Evolutionary conservation across 192 early-diverging fungal species (phyloP), one percentile per base, ranked within the genome.

Genomic region (Backusella morwellensis): DNA sequence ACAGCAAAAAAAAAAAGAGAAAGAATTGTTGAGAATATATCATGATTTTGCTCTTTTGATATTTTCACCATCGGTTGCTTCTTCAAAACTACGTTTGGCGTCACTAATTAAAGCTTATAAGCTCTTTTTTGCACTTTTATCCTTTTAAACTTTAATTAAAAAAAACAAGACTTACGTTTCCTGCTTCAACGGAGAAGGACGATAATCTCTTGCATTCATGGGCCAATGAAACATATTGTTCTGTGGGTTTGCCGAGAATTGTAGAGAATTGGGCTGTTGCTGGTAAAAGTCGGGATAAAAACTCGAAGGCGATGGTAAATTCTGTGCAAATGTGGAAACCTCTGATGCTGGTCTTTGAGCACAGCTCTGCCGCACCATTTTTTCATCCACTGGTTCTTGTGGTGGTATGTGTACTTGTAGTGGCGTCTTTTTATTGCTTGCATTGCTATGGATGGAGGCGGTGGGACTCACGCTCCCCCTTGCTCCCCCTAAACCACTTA

Each of bases 241-340:
- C 0, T 92, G 93, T 6, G 92, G 6, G 19, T 50, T 95, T 32
- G 89, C 85, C 41, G 88, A 88, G 85, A 93, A 95, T 41, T 92
- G 91, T 54, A 95, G 84, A 6, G 92, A 92, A 77, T 92, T 93
- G 15, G 52, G 23, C 26, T 29, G 56, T 23, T 59, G 54, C 70
- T 93, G 90, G 73, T 92, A 93, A 59, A 93, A 90, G 36, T 92
- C 88, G 1, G 92, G 89, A 77, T 93, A 93, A 81, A 93, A 93
- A 0, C 89, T 87, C 4, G 91, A 92, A 15, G 93, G 93, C n/a
- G 91, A 92, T 15, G 93, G 93, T 47, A 94, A 82, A 78, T 88
- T 93, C 77, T 92, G 88, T 4, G 87, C 85, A 76, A 86, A 90
- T 70, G 88, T 84, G 2, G 87, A 88, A 9, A 91, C 85, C 41